phyloP scores from a whole-genome alignment of 2,329 filamentous ascomycete species.

The Huntiella savannae region DNA sequence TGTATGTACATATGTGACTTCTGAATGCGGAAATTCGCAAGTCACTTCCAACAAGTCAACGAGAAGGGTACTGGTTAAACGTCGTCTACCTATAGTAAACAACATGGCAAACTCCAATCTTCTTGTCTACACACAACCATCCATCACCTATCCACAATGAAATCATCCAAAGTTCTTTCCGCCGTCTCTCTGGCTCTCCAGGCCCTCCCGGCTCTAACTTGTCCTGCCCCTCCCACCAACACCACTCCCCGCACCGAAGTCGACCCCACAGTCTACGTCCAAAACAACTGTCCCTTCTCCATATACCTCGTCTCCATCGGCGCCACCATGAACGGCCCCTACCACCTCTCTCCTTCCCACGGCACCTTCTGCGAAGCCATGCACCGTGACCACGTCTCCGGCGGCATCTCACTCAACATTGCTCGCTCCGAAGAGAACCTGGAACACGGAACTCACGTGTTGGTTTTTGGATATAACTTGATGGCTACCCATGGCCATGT shows the following conservation, averaged over 20 bases:
- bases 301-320: constrained; percentile 23
- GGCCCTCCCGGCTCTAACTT: too few relatives aligned
- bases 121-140: background rate
- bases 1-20: background rate
- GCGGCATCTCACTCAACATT: constrained; percentile 23
- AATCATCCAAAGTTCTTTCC: background rate
- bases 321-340: constrained; percentile 15
- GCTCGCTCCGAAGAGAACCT: constrained; percentile 19
- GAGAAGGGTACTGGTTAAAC: background rate
- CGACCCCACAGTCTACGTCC: constrained; percentile 17
- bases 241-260: background rate
- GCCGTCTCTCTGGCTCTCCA: too few relatives aligned
- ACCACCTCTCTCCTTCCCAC: constrained; percentile 15
- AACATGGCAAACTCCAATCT: background rate
- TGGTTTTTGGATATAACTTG: constrained; percentile 22
- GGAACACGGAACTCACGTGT: constrained; percentile 21
- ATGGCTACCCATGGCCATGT: constrained; percentile 13
- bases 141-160: background rate
- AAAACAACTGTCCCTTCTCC: constrained; percentile 20
- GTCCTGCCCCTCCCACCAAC: background rate
- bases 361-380: constrained; percentile 20
- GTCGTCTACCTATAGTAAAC: background rate
- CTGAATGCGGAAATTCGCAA: background rate
- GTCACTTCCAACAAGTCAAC: background rate
- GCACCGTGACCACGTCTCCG: constrained; percentile 19